phyloP scores from a whole-genome alignment of 768 basidiomycete species.

The Phallus indusiatus region DNA sequence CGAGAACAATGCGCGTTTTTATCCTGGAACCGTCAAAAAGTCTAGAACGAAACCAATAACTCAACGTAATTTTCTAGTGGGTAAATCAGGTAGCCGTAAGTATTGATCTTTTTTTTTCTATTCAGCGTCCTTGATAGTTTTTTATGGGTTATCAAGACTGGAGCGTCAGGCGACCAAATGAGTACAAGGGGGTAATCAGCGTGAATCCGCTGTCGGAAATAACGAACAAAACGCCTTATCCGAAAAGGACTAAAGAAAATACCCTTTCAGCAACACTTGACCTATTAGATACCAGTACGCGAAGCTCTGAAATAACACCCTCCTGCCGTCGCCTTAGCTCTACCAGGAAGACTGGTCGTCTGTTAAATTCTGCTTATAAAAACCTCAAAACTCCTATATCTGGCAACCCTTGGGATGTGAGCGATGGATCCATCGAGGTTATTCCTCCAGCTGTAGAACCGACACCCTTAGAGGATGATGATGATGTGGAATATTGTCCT shows the following conservation, averaged over 20 bases:
- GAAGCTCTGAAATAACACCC: neutral
- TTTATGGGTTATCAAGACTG: neutral
- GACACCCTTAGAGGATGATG: slow-evolving; percentile 24
- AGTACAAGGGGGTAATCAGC: neutral
- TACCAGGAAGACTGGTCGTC: slow-evolving; percentile 51
- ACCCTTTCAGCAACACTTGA: neutral
- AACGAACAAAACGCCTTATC: slow-evolving; percentile 2
- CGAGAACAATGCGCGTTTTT: slow-evolving; percentile 3
- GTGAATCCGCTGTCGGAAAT: slow-evolving; percentile 2
- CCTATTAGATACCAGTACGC: neutral
- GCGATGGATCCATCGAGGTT: slow-evolving; percentile 39
- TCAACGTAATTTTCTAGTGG: neutral
- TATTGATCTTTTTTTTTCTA: neutral
- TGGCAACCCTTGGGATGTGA: slow-evolving; percentile 71
- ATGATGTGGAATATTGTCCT: slow-evolving; percentile 49
- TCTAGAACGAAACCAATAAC: neutral
- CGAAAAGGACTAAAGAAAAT: neutral
- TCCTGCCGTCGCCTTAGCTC: slow-evolving; percentile 33
- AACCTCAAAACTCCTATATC: slow-evolving; percentile 60
- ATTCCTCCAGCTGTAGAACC: slow-evolving; percentile 17
- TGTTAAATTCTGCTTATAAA: slow-evolving; percentile 39
- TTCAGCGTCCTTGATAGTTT: neutral
- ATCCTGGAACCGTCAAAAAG: neutral
- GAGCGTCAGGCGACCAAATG: neutral
- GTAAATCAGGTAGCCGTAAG: neutral